Base-by-base conservation (phyloP, 495 filamentous ascomycete genomes). In the Neurospora pannonica region DNA sequence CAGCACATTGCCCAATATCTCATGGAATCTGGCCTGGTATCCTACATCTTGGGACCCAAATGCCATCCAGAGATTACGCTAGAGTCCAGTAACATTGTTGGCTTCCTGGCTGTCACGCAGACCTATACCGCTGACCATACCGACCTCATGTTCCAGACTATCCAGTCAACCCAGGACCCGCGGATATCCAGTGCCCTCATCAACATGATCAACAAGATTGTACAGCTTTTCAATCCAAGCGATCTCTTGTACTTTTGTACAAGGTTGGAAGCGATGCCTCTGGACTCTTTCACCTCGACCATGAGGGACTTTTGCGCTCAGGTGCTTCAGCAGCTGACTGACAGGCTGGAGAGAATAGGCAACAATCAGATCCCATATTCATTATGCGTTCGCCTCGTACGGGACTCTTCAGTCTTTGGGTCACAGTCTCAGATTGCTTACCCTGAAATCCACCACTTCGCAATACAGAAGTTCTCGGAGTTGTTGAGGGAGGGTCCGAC, bases 11-110 rank as follows among this genome's bases (percentile, higher is more conserved):
- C 92, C 28, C 82, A 87, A 31, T 92, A 91, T 74, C 86, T 97
- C 54, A 82, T 90, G 36, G 76, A 85, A 4, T 89, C 89, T 62
- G 89, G 88, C 74, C 86, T 97, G 34, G 86, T 97, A 60, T 90
- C 93, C 69, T 97, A 98, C 80, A 88, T 99, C 37, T 90, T 98
- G 72, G 93, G 96, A 2, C 90, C 95, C 60, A 94, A 94, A 72
- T 97, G 96, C 21, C 96, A 98, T 78, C 93, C 93, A 7, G 93
- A 97, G 77, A 88, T 99, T 73, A 97, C 97, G 67, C 86, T 84
- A 54, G 89, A 93, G 75, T 92, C 92, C 78, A 86, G 87, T 74
- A 97, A 98, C 73, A 92, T 98, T 72, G 85, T 97, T 48, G 92
- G 92, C 0, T 98, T 97, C 74, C 86, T 98, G 70, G 87, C 94